phyloP scores from a whole-genome alignment of 2,329 filamentous ascomycete species.

The Colletotrichum musae region DNA sequence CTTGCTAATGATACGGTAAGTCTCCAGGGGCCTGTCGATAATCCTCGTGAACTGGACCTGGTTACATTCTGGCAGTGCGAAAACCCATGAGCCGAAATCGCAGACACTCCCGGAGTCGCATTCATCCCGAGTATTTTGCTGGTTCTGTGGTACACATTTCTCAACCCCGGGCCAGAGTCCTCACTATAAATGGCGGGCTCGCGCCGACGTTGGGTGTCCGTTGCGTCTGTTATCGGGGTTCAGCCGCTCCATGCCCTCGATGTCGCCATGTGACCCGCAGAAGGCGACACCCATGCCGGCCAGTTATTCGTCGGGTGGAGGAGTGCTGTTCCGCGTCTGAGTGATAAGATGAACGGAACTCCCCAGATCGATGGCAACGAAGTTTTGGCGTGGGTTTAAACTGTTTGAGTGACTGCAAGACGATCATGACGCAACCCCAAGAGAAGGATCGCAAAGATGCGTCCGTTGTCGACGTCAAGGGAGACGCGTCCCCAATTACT shows the following conservation, averaged over 20 bases:
- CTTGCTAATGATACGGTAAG: neutral
- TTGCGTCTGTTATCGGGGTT: neutral
- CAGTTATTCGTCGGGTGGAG: neutral
- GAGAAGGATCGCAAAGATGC: slow-evolving; percentile 4
- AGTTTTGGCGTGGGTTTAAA: too few relatives aligned
- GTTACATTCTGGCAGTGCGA: too few relatives aligned
- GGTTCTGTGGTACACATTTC: too few relatives aligned
- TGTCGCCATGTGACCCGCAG: slow-evolving; percentile 36
- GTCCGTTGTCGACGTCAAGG: neutral
- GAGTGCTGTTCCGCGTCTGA: neutral
- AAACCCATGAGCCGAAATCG: too few relatives aligned
- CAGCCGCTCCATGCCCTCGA: neutral
- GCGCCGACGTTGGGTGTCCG: neutral
- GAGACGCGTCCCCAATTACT: neutral
- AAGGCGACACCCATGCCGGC: slow-evolving; percentile 26
- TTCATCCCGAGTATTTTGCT: too few relatives aligned
- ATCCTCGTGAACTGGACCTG: neutral
- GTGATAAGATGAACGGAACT: too few relatives aligned
- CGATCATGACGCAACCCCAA: slow-evolving; percentile 13
- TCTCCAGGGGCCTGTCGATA: neutral
- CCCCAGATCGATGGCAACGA: too few relatives aligned
- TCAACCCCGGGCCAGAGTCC: neutral
- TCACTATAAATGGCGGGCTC: neutral
- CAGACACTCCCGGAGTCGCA: too few relatives aligned
- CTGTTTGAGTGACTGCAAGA: neutral